Conservation (phyloP, 371 early-diverging fungal genomes). For the Haplosporangium sp. region DNA sequence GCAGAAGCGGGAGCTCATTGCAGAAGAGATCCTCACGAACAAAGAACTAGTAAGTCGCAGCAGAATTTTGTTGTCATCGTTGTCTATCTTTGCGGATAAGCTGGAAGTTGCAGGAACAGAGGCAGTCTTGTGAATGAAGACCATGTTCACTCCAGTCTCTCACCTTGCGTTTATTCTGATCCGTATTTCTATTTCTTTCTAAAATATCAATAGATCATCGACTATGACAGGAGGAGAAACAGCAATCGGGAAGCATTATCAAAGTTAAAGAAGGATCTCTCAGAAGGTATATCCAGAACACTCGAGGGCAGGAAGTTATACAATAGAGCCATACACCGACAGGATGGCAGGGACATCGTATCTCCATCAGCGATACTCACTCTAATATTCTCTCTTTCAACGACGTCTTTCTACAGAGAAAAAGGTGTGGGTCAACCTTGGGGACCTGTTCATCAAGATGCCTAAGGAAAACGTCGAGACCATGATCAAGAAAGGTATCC, state of each 20-base stretch:
- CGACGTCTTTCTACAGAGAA: slow-evolving; percentile 54
- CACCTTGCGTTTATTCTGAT: too few relatives aligned
- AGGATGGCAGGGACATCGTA: too few relatives aligned
- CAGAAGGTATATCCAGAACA: slow-evolving; percentile 18
- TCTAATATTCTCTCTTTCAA: background rate
- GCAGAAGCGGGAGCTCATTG: slow-evolving; percentile 65
- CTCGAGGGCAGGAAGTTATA: too few relatives aligned
- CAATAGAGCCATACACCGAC: too few relatives aligned
- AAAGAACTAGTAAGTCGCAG: slow-evolving; percentile 65
- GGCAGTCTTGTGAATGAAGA: background rate
- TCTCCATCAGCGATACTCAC: background rate
- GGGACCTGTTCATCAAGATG: slow-evolving; percentile 74
- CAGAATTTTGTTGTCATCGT: background rate
- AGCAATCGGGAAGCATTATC: slow-evolving; percentile 70
- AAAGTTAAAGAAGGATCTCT: slow-evolving; percentile 58
- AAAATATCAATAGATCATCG: slow-evolving; percentile 60
- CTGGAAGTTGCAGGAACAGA: background rate
- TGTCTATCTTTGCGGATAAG: background rate
- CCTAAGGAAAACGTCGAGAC: slow-evolving; percentile 42
- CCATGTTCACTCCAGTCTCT: background rate
- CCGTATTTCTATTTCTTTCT: background rate
- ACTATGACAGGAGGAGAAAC: slow-evolving; percentile 70
- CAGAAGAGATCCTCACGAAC: slow-evolving; percentile 70
- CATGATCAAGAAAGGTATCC: slow-evolving; percentile 53
- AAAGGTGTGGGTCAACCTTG: slow-evolving; percentile 72